Conservation (phyloP, 2,329 filamentous ascomycete species). For the Epichloe aotearoae region DNA sequence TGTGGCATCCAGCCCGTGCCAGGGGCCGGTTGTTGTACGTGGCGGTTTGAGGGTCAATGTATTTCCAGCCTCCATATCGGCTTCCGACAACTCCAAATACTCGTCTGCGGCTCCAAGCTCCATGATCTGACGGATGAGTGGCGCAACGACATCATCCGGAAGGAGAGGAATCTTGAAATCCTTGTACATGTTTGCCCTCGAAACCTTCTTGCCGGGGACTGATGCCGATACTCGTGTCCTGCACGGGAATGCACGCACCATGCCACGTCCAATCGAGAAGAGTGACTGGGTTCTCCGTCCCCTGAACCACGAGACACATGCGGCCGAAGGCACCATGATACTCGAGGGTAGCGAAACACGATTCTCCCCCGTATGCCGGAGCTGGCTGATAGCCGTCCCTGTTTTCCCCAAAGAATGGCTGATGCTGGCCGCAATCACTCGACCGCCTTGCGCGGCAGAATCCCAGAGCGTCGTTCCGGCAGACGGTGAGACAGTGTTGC, state of each 20-base stretch:
- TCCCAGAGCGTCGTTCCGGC: conserved; percentile 37
- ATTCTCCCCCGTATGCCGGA: conserved; percentile 62
- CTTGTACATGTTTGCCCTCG: conserved; percentile 44
- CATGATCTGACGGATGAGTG: conserved; percentile 41
- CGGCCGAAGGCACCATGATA: conserved; percentile 36
- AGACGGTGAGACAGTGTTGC: conserved; percentile 17
- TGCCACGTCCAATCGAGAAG: conserved; percentile 50
- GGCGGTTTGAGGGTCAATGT: conserved; percentile 36
- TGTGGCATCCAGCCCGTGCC: conserved; percentile 41
- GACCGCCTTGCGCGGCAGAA: conserved; percentile 55
- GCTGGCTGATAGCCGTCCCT: conserved; percentile 53
- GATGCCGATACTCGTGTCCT: conserved; percentile 42
- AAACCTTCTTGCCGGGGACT: conserved; percentile 36
- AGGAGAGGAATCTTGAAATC: conserved; percentile 55
- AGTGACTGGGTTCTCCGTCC: conserved; percentile 49
- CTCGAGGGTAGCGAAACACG: conserved; percentile 54
- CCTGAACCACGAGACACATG: conserved; percentile 53
- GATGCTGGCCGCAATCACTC: conserved; percentile 59
- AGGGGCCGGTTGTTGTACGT: conserved; percentile 23
- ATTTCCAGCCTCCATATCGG: conserved; percentile 40
- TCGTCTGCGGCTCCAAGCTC: conserved; percentile 38
- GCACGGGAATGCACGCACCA: conserved; percentile 52
- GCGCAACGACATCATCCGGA: conserved; percentile 45
- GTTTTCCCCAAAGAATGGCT: conserved; percentile 63
- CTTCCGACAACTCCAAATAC: conserved; percentile 38